Percentiles rank a stretch among this genome's conserved stretches.
These are phyloP conservation scores for Cadophora gregata DNA, from an alignment of 2,329 filamentous ascomycete species.

Conservation along the genomic window DNA sequence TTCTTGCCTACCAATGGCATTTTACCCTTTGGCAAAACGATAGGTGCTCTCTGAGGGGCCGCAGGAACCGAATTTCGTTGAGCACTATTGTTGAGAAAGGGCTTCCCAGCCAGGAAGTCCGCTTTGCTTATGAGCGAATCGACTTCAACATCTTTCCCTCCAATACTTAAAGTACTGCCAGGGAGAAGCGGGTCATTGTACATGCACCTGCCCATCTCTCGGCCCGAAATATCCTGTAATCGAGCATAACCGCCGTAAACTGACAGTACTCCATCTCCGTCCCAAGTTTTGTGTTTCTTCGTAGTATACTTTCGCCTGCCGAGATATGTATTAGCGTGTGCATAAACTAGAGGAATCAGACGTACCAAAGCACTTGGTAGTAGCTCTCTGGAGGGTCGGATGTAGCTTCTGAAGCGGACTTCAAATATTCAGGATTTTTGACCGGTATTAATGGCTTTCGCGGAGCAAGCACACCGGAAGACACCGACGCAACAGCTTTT, in stretches of 20 bases:
- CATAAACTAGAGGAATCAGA: background rate
- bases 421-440: slow-evolving; percentile 37
- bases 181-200: slow-evolving; percentile 62
- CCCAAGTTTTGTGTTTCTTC: slow-evolving; percentile 81
- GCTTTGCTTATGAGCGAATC: slow-evolving; percentile 64
- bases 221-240: slow-evolving; percentile 67
- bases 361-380: slow-evolving; percentile 45
- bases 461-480: slow-evolving; percentile 37
- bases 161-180: slow-evolving; percentile 65
- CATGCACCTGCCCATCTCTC: slow-evolving; percentile 63
- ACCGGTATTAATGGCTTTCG: slow-evolving; percentile 42
- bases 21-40: slow-evolving; percentile 39
- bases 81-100: slow-evolving; percentile 46
- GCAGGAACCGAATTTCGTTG: slow-evolving; percentile 27
- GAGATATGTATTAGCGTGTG: slow-evolving; percentile 18
- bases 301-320: slow-evolving; percentile 69
- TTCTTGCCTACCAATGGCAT: slow-evolving; percentile 32
- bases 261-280: slow-evolving; percentile 71
- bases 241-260: slow-evolving; percentile 62
- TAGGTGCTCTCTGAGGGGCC: slow-evolving; percentile 27
- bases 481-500: slow-evolving; percentile 23
- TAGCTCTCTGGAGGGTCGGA: slow-evolving; percentile 38
- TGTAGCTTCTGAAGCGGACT: slow-evolving; percentile 9
- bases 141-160: slow-evolving; percentile 72
- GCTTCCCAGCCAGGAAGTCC: slow-evolving; percentile 60